phyloP scores from a whole-genome alignment of 2,329 filamentous ascomycete genomes.

The Biscogniauxia mediterranea region DNA sequence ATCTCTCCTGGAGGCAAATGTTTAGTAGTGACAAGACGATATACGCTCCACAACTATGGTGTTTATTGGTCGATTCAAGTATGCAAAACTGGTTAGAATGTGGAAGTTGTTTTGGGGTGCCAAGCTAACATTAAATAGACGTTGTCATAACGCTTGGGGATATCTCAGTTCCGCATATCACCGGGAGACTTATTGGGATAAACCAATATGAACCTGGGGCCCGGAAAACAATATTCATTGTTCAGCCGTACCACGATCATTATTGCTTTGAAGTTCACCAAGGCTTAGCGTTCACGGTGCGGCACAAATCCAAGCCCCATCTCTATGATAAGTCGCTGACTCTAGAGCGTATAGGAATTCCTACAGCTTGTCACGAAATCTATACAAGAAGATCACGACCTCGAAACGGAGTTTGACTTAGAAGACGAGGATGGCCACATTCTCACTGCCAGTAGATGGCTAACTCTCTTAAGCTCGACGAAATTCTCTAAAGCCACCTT shows the following conservation, averaged over 20 bases:
- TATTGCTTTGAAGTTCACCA: not conserved
- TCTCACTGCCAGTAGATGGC: not conserved
- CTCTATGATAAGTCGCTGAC: not conserved
- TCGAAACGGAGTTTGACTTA: not conserved
- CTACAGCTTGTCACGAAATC: not conserved
- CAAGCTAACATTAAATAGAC: not conserved
- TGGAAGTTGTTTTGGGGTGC: not conserved
- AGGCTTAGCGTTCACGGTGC: not conserved
- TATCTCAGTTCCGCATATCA: not conserved
- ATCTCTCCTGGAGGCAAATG: not conserved
- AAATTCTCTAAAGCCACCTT: not conserved
- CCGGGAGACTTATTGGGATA: not conserved
- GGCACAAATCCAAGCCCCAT: not conserved
- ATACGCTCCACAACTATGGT: not conserved
- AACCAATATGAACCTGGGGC: not conserved
- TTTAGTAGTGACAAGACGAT: not conserved
- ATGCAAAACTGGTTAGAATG: not conserved
- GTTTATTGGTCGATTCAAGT: not conserved
- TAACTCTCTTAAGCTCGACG: not conserved
- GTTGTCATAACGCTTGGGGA: not conserved
- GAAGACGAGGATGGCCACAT: not conserved
- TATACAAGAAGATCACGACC: not conserved
- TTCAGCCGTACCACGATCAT: not conserved
- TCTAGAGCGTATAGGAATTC: not conserved
- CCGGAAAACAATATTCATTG: not conserved